Percentiles rank a stretch among this genome's conserved stretches.
Conservation (phyloP, 2,329 filamentous ascomycete genomes). For the Aspergillus calidoustus region DNA sequence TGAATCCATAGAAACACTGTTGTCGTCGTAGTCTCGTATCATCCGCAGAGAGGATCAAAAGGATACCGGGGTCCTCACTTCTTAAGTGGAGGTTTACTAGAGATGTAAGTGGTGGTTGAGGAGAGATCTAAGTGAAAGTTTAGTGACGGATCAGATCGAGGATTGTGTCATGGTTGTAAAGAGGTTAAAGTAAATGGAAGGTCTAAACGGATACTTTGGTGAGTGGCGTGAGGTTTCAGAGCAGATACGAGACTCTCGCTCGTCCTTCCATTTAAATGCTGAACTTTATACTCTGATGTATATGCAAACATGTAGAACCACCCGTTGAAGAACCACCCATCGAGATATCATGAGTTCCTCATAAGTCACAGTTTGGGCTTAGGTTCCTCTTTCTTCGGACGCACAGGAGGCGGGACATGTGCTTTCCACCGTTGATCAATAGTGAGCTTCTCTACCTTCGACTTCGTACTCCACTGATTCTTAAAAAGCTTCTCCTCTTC, state of each 20-base stretch:
- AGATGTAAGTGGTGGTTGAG: too few species aligned
- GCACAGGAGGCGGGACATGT: constrained; percentile 37
- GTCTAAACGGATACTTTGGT: too few species aligned
- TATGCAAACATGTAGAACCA: neutral
- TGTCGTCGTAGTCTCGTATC: neutral
- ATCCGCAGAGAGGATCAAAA: too few species aligned
- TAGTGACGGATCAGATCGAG: too few species aligned
- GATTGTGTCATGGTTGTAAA: too few species aligned
- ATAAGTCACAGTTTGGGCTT: constrained; percentile 34
- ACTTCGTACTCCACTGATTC: constrained; percentile 57
- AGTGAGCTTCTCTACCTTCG: constrained; percentile 59
- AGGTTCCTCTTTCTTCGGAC: constrained; percentile 31
- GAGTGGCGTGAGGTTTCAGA: too few species aligned
- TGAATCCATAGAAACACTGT: constrained; percentile 11
- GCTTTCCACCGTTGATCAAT: constrained; percentile 60
- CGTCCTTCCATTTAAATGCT: too few species aligned
- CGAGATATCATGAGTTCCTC: neutral
- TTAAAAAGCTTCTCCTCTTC: constrained; percentile 61
- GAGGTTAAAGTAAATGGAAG: too few species aligned
- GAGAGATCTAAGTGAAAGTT: too few species aligned
- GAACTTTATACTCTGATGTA: neutral
- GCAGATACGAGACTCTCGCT: too few species aligned
- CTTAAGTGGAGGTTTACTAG: too few species aligned
- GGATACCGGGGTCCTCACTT: too few species aligned
- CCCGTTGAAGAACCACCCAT: neutral